Base-by-base conservation (phyloP, 2,329 filamentous ascomycete genomes). In the Aspergillus chevalieri region DNA sequence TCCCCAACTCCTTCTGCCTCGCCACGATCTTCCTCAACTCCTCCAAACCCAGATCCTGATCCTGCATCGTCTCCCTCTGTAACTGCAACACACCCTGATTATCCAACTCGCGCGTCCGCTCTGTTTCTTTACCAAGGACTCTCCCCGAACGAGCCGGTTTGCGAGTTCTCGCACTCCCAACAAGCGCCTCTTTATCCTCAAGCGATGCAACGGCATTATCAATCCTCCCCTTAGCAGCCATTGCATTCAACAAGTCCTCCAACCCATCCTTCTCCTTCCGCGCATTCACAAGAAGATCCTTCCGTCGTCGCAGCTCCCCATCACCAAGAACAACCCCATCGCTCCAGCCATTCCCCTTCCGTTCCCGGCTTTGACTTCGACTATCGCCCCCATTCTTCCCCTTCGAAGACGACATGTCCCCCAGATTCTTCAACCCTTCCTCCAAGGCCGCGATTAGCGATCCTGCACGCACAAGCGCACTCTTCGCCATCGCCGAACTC, bases 41-140 rank as follows among this genome's bases (percentile, higher is more conserved):
- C 41, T 81, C 71, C 3, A 85, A 73, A 59, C 80, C 79, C 57
- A 78, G 66, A 52, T 85, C 82, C 59, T 85, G 82, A 45, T 82
- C 78, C 43, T 74, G 62, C 68, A 85, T 84, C 49, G 82, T 76
- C 58, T 83, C 78, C 56, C 77, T 73, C 65, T 85, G 82, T 52
- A 85, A 61, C 64, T 84, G 81, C 56, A 85, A 54, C 12, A 85
- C 79, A 0, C 82, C 82, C n/a, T 77, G 68, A 53, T 85, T 85
- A 62, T 84, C 82, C 53, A 84, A 61, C 57, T 84, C 80, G 10
- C 82, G 69, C 8, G 82, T 85, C 36, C 77, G 73, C 53, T 81
- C 78, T 0, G 82, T 85, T 67, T 85, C 82, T 44, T 73, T 74
- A 57, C 74, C 59, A 63, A 79, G 42, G 58, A 81, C 55, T 54